Percentiles rank a stretch among this genome's conserved stretches.
phyloP scores from a whole-genome alignment of 108 stramenopile genomes.

The Mayamaea pseudoterrestris region DNA sequence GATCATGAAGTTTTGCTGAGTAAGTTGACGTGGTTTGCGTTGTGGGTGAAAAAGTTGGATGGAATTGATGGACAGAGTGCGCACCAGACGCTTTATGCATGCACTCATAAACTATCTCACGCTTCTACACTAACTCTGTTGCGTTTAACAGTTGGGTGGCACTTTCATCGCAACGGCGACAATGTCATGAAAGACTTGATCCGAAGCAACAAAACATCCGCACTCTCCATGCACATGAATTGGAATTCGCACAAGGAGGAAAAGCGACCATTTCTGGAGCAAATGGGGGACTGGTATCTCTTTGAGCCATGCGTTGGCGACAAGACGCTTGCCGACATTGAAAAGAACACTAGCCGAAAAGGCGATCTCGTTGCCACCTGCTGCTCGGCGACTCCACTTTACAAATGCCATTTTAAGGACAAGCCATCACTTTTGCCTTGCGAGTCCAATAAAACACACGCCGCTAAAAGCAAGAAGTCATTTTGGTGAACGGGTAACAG shows the following conservation, averaged over 20 bases:
- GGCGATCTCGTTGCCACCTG: too few relatives aligned
- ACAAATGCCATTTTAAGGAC: slow-evolving; percentile 41
- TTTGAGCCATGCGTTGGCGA: slow-evolving; percentile 14
- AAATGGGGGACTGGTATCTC: slow-evolving; percentile 56
- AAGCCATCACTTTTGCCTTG: slow-evolving; percentile 4
- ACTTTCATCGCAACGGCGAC: too few relatives aligned
- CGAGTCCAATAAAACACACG: slow-evolving; percentile 1
- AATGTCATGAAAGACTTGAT: too few relatives aligned
- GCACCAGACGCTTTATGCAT: too few relatives aligned
- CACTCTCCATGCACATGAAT: slow-evolving; percentile 47
- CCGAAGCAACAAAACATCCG: too few relatives aligned
- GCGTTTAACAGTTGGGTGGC: too few relatives aligned
- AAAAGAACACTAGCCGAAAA: too few relatives aligned
- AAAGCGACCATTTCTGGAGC: slow-evolving; percentile 41
- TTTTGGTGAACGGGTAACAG: slow-evolving; percentile 2
- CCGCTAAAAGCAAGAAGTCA: background rate
- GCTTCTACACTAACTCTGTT: too few relatives aligned
- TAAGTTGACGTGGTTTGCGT: background rate
- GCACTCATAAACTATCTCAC: too few relatives aligned
- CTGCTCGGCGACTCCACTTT: slow-evolving; percentile 26
- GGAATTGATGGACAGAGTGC: too few relatives aligned
- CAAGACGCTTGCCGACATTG: background rate
- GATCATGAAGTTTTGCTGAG: slow-evolving; percentile 2
- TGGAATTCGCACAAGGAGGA: slow-evolving; percentile 61
- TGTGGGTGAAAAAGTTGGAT: background rate